These are phyloP conservation scores for Fusarium lateritium DNA, from an alignment of 2,329 filamentous ascomycete species.

Conservation along the genomic window DNA sequence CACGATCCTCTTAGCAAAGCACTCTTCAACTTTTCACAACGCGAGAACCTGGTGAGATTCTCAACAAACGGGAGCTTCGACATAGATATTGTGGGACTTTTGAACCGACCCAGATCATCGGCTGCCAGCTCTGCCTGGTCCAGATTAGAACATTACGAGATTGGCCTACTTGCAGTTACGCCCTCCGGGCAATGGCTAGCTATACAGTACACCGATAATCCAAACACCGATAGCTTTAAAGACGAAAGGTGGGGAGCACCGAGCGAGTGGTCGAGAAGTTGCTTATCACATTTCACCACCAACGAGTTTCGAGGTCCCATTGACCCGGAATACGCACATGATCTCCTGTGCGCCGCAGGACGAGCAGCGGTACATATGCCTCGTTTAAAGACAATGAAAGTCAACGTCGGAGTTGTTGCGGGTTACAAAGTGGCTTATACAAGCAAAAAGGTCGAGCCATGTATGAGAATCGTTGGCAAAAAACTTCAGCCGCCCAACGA, in stretches of 20 bases:
- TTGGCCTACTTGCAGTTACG: slow-evolving; percentile 10
- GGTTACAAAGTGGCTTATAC: slow-evolving; percentile 11
- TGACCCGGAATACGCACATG: slow-evolving; percentile 11
- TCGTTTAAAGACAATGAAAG: background rate
- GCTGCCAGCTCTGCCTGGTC: background rate
- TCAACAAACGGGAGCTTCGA: slow-evolving; percentile 15
- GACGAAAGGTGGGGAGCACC: slow-evolving; percentile 14
- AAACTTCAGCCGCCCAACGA: slow-evolving; percentile 2
- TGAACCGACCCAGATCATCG: background rate
- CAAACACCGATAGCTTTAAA: slow-evolving; percentile 11
- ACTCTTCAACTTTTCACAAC: slow-evolving; percentile 18
- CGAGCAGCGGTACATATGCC: slow-evolving; percentile 15
- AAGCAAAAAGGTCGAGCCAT: background rate
- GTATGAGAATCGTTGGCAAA: slow-evolving; percentile 15
- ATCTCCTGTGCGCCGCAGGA: slow-evolving; percentile 1
- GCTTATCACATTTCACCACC: background rate
- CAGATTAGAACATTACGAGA: slow-evolving; percentile 11
- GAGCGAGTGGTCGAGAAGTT: background rate
- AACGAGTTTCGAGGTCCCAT: slow-evolving; percentile 26
- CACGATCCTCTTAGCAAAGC: slow-evolving; percentile 9
- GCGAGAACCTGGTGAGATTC: slow-evolving; percentile 6
- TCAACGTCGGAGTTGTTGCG: slow-evolving; percentile 5
- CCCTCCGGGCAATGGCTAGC: slow-evolving; percentile 23
- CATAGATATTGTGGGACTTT: background rate
- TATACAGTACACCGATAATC: background rate